A percentile compares a stretch with the other conserved stretches of the same genome.
These are phyloP conservation scores for Lepidium didymum DNA, from an alignment of 345 rosid species.

Conservation along the genomic window DNA sequence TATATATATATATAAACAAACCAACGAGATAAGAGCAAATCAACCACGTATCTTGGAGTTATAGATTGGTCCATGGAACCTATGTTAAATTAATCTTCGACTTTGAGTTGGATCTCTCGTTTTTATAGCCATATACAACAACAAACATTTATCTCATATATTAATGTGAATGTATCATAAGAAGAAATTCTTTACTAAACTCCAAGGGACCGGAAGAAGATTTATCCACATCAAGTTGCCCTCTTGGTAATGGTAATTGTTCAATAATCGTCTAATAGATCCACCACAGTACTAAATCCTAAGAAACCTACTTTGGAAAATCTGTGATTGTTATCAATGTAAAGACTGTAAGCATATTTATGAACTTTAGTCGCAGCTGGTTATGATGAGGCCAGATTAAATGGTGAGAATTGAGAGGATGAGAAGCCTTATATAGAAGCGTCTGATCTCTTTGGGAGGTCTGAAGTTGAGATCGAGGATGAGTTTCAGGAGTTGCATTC, in stretches of 20 bases:
- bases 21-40: slow-evolving; percentile 9
- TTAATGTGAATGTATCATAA: slow-evolving; percentile 2
- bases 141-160: slow-evolving; percentile 4
- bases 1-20: slow-evolving; percentile 22
- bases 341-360: neutral
- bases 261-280: neutral
- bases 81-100: slow-evolving; percentile 1
- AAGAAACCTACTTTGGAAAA: neutral
- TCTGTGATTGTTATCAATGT: neutral
- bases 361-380: neutral
- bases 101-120: slow-evolving; percentile 1
- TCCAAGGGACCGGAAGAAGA: slow-evolving; percentile 4
- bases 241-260: slow-evolving; percentile 16
- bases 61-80: slow-evolving; percentile 28
- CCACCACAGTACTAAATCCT: neutral
- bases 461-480: slow-evolving; percentile 64
- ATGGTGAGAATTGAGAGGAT: neutral
- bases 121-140: slow-evolving; percentile 1
- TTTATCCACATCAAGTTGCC: slow-evolving; percentile 14
- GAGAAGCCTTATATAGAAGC: slow-evolving; percentile 35
- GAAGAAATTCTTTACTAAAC: neutral
- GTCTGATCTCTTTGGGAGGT: slow-evolving; percentile 79
- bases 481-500: slow-evolving; percentile 75
- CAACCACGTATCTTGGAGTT: slow-evolving; percentile 17
- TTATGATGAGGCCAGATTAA: neutral